A percentile compares a stretch with the other conserved stretches of the same genome.
Evolutionary conservation across 2,329 filamentous ascomycete species (phyloP).

Genomic region (Pseudocercospora eumusae): DNA sequence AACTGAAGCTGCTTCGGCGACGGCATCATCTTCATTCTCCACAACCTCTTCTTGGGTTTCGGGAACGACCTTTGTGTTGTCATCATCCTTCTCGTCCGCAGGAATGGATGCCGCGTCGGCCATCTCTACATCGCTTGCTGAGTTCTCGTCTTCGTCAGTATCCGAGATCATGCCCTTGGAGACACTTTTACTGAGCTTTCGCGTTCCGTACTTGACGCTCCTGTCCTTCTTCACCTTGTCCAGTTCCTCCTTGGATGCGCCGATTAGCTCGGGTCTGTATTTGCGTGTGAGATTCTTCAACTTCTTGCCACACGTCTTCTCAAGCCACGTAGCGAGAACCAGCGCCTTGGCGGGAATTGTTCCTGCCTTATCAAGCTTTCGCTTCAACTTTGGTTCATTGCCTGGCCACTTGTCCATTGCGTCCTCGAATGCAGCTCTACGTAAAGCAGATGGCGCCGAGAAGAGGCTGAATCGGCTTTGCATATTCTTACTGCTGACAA

Average conservation of each 20-base stretch:
- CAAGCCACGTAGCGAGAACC: conserved; percentile 24
- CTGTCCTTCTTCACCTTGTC: conserved; percentile 20
- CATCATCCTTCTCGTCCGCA: background rate
- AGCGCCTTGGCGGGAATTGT: conserved; percentile 26
- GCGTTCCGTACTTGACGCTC: conserved; percentile 11
- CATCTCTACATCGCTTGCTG: background rate
- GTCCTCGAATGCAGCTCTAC: conserved; percentile 35
- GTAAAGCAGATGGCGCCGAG: conserved; percentile 23
- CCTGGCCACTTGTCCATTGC: conserved; percentile 31
- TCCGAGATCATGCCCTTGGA: conserved; percentile 17
- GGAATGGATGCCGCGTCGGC: background rate
- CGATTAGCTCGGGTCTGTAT: conserved; percentile 24
- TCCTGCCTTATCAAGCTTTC: conserved; percentile 23
- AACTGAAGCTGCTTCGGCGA: background rate
- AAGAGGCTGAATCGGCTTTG: conserved; percentile 32
- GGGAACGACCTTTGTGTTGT: background rate
- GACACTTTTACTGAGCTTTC: background rate
- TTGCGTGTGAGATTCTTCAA: conserved; percentile 22
- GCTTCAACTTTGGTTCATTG: conserved; percentile 22
- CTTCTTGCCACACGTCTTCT: conserved; percentile 19
- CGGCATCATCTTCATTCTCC: background rate
- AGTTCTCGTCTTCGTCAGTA: conserved; percentile 16
- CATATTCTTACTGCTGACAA: conserved; percentile 33
- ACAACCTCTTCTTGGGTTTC: background rate
- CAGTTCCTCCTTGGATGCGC: conserved; percentile 25